Evolutionary conservation across 352 stramenopile species (phyloP), one percentile per base, ranked within the genome.

Genomic region (Phytopythium litorale): DNA sequence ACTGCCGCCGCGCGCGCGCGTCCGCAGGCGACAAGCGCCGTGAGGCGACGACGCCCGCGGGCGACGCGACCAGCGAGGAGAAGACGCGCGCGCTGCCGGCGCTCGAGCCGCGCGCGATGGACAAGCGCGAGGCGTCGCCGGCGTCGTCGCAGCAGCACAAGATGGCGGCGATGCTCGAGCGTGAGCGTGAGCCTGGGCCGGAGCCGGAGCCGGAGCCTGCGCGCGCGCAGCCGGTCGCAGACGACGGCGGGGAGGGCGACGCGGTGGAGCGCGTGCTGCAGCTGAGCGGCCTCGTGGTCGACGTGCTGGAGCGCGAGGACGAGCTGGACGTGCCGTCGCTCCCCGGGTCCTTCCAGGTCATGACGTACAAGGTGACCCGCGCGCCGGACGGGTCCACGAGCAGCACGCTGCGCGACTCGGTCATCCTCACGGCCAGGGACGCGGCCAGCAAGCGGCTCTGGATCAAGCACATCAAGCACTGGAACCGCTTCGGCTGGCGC

Each of bases 401-500:
- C 55, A 79, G 76, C 53, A 59, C 60, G 30, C 25, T 75, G 13
- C 58, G 66, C 35, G 83, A 90, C 61, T 81, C 78, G 38, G 51
- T 90, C 11, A 70, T 84, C 57, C 68, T 92, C 4, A 72, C 80
- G 13, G 79, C 83, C 23, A 66, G 63, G 0, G 75, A 89, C 49
- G 60, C 73, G 32, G 58, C 60, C 32, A 52, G 70, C 4, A 88
- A 87, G 59, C 68, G 81, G 33, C 60, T 81, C 8, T 92, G 83
- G 83, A 72, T 92, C 37, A 82, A 86, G 64, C 79, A 77, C 40
- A 74, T 92, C 60, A 71, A 70, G 21, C 66, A 75, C 35, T 92
- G 83, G 83, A 85, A 84, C 25, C 80, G 80, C 51, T 90, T 84
- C 55, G 83, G 79, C 30, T 92, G 83, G 83, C 68, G 77, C 51